phyloP scores from a whole-genome alignment of 1,139 yeast species.

The Sugiyamaella grinbergsii region DNA sequence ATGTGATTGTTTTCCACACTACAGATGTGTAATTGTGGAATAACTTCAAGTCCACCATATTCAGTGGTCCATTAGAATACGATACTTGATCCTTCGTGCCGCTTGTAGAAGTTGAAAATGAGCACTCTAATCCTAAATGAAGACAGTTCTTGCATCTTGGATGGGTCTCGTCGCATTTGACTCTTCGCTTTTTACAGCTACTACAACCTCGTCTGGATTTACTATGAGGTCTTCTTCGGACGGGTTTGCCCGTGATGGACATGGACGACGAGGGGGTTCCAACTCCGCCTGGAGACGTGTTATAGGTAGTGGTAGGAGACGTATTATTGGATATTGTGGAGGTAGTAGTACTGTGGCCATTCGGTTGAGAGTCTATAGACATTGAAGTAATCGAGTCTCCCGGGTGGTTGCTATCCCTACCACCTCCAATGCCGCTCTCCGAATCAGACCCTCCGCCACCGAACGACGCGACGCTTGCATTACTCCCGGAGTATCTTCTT shows the following conservation, averaged over 20 bases:
- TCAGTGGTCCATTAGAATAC: slow-evolving; percentile 44
- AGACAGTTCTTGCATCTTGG: slow-evolving; percentile 80
- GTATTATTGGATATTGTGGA: not conserved
- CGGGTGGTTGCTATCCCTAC: not conserved
- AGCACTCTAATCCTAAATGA: slow-evolving; percentile 74
- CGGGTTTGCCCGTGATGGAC: slow-evolving; percentile 17
- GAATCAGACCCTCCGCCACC: slow-evolving; percentile 13
- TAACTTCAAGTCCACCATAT: slow-evolving; percentile 73
- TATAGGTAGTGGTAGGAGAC: slow-evolving; percentile 1
- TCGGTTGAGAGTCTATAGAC: not conserved
- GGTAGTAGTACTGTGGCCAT: not conserved
- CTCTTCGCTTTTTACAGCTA: slow-evolving; percentile 84
- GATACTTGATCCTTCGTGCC: not conserved
- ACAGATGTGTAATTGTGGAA: slow-evolving; percentile 86
- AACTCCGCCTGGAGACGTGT: not conserved
- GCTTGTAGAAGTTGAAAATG: slow-evolving; percentile 32
- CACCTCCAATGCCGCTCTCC: slow-evolving; percentile 1
- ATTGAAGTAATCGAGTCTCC: no score
- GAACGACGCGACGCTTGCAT: slow-evolving; percentile 1
- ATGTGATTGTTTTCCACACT: slow-evolving; percentile 84
- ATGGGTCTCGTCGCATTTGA: slow-evolving; percentile 86
- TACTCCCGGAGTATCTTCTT: slow-evolving; percentile 10
- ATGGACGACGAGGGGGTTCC: not conserved
- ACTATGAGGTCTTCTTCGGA: slow-evolving; percentile 57
- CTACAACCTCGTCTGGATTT: slow-evolving; percentile 87